Evolutionary conservation across 257 asterid genomes (phyloP).

Genomic region (Lantana camara): DNA sequence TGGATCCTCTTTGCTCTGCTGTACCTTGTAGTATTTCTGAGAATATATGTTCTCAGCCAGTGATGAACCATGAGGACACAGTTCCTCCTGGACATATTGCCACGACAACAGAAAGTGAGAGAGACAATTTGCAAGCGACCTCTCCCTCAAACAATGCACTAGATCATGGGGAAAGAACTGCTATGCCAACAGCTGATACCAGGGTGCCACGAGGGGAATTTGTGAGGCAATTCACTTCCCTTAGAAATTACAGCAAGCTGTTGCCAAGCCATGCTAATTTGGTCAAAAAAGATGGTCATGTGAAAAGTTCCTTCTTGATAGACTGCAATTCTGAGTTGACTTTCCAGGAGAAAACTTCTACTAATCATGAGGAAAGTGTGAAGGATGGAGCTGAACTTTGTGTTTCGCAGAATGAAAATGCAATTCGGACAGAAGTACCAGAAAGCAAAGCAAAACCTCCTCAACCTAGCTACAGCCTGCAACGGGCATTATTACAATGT

Average conservation of each 20-base stretch:
- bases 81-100: too few relatives aligned
- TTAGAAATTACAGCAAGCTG: conserved; percentile 48
- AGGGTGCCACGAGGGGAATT: conserved; percentile 39
- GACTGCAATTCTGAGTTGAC: conserved; percentile 34
- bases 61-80: conserved; percentile 33
- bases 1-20: conserved; percentile 76
- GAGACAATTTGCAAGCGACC: conserved; percentile 28
- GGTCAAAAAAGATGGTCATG: conserved; percentile 32
- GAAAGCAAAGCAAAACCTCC: conserved; percentile 32
- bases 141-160: conserved; percentile 34
- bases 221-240: conserved; percentile 47
- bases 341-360: conserved; percentile 25
- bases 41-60: conserved; percentile 40
- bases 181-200: conserved; percentile 31
- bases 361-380: conserved; percentile 29
- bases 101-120: too few relatives aligned
- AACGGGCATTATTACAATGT: conserved; percentile 26
- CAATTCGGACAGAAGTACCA: conserved; percentile 31
- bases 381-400: conserved; percentile 31
- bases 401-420: conserved; percentile 32
- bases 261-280: conserved; percentile 31
- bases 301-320: conserved; percentile 27
- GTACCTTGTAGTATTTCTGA: conserved; percentile 83
- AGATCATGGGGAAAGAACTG: conserved; percentile 32
- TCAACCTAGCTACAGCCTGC: conserved; percentile 31